Evolutionary conservation across 495 filamentous ascomycete species (phyloP).

Genomic region (Neurospora africana): DNA sequence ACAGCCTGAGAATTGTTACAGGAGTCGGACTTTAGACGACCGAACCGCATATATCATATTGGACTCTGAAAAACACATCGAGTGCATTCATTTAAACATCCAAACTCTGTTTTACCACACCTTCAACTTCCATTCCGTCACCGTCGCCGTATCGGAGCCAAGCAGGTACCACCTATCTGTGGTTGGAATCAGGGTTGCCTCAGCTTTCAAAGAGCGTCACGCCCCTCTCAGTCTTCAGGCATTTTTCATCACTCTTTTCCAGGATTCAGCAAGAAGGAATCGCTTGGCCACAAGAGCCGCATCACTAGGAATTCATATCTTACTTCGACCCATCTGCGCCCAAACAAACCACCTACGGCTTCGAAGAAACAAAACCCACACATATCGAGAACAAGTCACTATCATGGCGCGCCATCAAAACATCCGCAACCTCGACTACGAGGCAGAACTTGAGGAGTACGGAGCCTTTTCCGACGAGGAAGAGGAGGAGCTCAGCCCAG

Average conservation of each 20-base stretch:
- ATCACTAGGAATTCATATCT: neutral
- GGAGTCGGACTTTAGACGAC: neutral
- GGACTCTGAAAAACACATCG: neutral
- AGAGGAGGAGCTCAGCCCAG: conserved; percentile 40
- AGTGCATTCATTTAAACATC: neutral
- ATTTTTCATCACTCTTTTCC: neutral
- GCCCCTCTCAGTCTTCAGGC: neutral
- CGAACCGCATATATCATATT: neutral
- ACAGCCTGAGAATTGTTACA: neutral
- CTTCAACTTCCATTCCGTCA: neutral
- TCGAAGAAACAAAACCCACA: neutral
- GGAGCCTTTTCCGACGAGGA: conserved; percentile 34
- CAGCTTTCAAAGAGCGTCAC: neutral
- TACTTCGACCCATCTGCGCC: neutral
- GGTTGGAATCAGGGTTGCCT: neutral
- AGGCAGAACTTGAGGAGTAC: conserved; percentile 51
- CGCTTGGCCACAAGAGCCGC: neutral
- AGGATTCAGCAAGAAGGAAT: neutral
- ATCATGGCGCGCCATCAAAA: conserved; percentile 55
- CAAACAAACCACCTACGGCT: neutral
- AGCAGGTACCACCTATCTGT: neutral
- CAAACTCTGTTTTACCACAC: neutral
- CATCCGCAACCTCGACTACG: conserved; percentile 49
- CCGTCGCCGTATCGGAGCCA: neutral
- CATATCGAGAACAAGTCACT: neutral